These are phyloP conservation scores for Taiozyma sp. DNA, from an alignment of 1,139 yeast genomes.

Conservation along the genomic window DNA sequence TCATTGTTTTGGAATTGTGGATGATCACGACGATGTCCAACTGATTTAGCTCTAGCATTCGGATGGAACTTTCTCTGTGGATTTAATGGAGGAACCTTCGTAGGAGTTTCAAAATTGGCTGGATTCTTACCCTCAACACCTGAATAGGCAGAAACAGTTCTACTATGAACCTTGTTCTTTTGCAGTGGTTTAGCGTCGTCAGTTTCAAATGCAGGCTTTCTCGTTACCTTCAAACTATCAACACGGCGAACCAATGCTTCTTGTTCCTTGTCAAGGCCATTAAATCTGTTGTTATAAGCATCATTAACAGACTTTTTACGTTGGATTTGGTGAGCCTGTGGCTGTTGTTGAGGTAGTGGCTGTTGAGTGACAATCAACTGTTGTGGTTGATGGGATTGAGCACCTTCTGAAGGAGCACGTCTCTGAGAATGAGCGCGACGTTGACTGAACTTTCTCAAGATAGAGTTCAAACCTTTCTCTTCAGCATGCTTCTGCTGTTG, in stretches of 20 bases:
- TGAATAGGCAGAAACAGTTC: constrained; percentile 36
- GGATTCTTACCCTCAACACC: constrained; percentile 18
- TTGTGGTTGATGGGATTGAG: not conserved
- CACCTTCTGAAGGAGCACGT: constrained; percentile 13
- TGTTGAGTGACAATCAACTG: not conserved
- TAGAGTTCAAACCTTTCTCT: constrained; percentile 26
- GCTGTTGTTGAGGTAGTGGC: not conserved
- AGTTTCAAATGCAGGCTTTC: constrained; percentile 10
- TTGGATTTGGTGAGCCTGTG: constrained; percentile 2
- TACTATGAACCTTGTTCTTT: constrained; percentile 28
- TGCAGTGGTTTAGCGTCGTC: constrained; percentile 16
- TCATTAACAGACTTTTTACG: constrained; percentile 8
- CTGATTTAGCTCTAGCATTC: constrained; percentile 84
- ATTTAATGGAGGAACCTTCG: constrained; percentile 15
- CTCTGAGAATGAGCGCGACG: constrained; percentile 22
- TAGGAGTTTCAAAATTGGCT: not conserved
- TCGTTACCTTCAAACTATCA: constrained; percentile 19
- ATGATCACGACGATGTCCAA: constrained; percentile 71
- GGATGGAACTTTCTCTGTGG: constrained; percentile 55
- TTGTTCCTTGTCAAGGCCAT: constrained; percentile 8
- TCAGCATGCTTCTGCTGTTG: constrained; percentile 10
- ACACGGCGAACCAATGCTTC: constrained; percentile 19
- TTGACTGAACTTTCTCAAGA: constrained; percentile 26
- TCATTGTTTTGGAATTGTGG: constrained; percentile 25
- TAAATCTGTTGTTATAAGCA: constrained; percentile 3